Evolutionary conservation across 208 protist species (phyloP), one percentile per base, ranked within the genome.

Genomic region (Strigomonas culicis): DNA sequence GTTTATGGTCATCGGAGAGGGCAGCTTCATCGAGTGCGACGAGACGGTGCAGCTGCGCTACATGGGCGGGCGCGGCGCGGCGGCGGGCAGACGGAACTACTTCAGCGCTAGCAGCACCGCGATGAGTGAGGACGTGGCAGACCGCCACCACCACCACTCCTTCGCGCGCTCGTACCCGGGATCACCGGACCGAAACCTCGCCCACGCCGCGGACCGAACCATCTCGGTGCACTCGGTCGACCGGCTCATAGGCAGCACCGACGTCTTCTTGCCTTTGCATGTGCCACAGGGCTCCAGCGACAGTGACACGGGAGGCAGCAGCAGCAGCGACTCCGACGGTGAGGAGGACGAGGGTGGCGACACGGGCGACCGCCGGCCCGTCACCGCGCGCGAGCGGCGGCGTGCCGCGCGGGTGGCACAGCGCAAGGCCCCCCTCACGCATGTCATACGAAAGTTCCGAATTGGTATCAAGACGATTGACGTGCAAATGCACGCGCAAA

Each of bases 1-100:
- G 0, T 94, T 83, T 66, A 79, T 86, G 52, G 82, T 80, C 39
- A 39, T 91, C 25, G 82, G 84, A 28, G 87, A 94, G 57, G 82
- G 78, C 28, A 94, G 87, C 70, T 90, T 86, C 68, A 53, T 94
- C 7, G 65, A 75, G 47, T 90, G 77, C 52, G 28, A 69, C 21
- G 63, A 82, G 30, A 75, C 21, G 6, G 39, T 88, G 27, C 80
- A 74, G 1, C 79, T 85, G 39, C 71, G 72, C 39, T 84, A 81
- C 30, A 67, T 59, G 21, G 77, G 78, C 55, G 46, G 60, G 25
- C 55, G 27, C 36, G 56, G 27, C 17, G 49, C 46, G 46, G 32
- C 46, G 24, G 22, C 43, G 6, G 46, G 21, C 46, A 21, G 1
- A 28, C 46, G 1, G 21, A 24, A 4, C 3, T 1, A 51, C 21